phyloP scores from a whole-genome alignment of 169 alveolate species.

The Eimeria praecox region DNA sequence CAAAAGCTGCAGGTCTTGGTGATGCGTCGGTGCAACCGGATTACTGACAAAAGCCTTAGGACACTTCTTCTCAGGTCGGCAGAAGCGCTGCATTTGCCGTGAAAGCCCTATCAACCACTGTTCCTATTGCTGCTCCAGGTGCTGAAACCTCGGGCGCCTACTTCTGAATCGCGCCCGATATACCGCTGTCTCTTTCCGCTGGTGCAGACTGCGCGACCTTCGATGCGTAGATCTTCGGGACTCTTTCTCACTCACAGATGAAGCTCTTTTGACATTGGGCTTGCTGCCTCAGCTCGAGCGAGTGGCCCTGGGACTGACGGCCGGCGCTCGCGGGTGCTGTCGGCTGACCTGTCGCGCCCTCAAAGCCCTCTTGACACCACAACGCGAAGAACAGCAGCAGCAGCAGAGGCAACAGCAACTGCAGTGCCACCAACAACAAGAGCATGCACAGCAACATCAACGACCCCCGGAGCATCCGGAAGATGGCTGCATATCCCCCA shows the following conservation, averaged over 20 bases:
- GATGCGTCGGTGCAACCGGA: conserved; percentile 66
- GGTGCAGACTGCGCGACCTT: conserved; percentile 66
- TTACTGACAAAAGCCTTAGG: conserved; percentile 58
- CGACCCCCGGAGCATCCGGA: not conserved
- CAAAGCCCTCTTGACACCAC: conserved; percentile 59
- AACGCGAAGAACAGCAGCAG: conserved; percentile 34
- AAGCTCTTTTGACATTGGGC: conserved; percentile 41
- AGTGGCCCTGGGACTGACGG: conserved; percentile 70
- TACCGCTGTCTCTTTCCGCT: not conserved
- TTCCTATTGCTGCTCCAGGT: not conserved
- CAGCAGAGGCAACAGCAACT: conserved; percentile 22
- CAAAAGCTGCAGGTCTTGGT: conserved; percentile 65
- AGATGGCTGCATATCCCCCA: conserved; percentile 43
- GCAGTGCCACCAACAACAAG: conserved; percentile 24
- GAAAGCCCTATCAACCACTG: not conserved
- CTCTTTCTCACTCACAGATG: conserved; percentile 62
- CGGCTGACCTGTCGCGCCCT: conserved; percentile 62
- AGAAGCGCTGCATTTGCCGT: not conserved
- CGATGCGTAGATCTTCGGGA: conserved; percentile 63
- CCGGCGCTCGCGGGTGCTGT: conserved; percentile 70
- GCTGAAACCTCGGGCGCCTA: not conserved
- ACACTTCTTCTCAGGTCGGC: conserved; percentile 63
- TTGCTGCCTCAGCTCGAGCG: conserved; percentile 54
- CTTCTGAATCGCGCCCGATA: not conserved
- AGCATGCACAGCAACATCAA: not conserved